These are phyloP conservation scores for Meyerozyma smithsonii DNA, from an alignment of 1,139 yeast species.

Conservation along the genomic window DNA sequence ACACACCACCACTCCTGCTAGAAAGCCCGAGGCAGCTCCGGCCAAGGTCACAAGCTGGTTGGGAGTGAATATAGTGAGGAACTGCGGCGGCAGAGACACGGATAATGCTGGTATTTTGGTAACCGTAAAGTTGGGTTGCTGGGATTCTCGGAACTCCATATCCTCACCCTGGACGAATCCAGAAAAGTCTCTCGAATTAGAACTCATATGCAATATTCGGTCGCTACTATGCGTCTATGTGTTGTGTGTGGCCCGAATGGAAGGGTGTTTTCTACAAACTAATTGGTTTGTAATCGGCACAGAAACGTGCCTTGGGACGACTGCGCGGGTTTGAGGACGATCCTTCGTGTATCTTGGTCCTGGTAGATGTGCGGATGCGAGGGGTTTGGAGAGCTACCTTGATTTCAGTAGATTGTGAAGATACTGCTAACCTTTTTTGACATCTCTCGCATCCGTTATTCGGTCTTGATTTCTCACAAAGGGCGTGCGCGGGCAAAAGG, in stretches of 20 bases:
- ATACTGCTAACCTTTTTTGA: neutral
- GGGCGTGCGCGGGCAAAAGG: neutral
- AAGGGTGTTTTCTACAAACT: neutral
- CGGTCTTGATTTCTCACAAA: slow-evolving; percentile 2
- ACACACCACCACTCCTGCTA: slow-evolving; percentile 45
- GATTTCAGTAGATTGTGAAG: neutral
- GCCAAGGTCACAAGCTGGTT: slow-evolving; percentile 38
- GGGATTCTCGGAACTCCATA: slow-evolving; percentile 28
- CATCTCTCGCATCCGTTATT: neutral
- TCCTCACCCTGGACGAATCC: slow-evolving; percentile 40
- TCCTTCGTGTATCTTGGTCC: neutral
- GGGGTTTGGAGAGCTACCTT: neutral
- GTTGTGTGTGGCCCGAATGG: neutral
- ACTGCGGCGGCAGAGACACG: slow-evolving; percentile 16
- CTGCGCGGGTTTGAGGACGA: neutral
- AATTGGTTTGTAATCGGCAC: neutral
- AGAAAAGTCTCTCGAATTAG: slow-evolving; percentile 24
- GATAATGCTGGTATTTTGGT: slow-evolving; percentile 5
- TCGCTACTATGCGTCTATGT: neutral
- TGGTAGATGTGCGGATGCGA: neutral
- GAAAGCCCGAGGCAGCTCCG: slow-evolving; percentile 44
- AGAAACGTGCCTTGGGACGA: neutral
- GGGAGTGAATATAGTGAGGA: slow-evolving; percentile 22
- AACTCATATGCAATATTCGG: neutral
- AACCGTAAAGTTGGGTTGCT: slow-evolving; percentile 10